A percentile compares a stretch with the other conserved stretches of the same genome.
Conservation (phyloP, 805 yeast species). For the Starmerella vitae region DNA sequence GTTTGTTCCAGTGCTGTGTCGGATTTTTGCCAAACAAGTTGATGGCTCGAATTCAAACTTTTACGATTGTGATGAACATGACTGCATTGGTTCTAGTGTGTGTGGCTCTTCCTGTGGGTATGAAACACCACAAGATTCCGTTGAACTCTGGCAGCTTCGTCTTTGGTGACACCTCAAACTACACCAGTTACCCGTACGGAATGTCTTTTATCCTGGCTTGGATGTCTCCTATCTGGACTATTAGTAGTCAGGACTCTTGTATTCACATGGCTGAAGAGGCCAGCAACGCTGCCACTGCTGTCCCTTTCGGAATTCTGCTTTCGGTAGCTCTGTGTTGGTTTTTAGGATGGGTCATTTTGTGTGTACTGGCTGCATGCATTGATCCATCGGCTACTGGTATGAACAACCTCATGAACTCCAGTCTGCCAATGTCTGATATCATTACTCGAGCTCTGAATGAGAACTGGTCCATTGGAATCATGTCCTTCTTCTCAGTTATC, state of each 20-base stretch:
- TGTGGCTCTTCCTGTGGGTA: constrained; percentile 53
- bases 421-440: constrained; percentile 55
- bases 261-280: constrained; percentile 66
- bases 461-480: constrained; percentile 50
- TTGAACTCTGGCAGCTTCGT: constrained; percentile 42
- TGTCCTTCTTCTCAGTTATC: constrained; percentile 44
- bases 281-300: constrained; percentile 44
- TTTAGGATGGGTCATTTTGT: constrained; percentile 44
- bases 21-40: constrained; percentile 45
- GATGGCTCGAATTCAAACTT: constrained; percentile 46
- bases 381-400: constrained; percentile 31
- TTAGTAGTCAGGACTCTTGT: constrained; percentile 59
- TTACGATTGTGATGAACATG: constrained; percentile 43
- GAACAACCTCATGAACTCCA: constrained; percentile 36
- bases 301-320: constrained; percentile 51
- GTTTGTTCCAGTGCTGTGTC: constrained; percentile 37
- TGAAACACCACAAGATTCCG: constrained; percentile 18
- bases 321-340: constrained; percentile 46
- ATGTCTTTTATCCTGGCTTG: constrained; percentile 42
- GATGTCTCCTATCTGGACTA: constrained; percentile 64
- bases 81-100: constrained; percentile 40
- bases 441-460: constrained; percentile 49
- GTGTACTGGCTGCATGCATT: constrained; percentile 40
- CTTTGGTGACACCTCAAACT: constrained; percentile 41
- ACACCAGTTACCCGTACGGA: constrained; percentile 43